A percentile compares a stretch with the other conserved stretches of the same genome.
Evolutionary conservation across 106 monocot genomes (phyloP).

Genomic region (Dioscorea dumetorum): DNA sequence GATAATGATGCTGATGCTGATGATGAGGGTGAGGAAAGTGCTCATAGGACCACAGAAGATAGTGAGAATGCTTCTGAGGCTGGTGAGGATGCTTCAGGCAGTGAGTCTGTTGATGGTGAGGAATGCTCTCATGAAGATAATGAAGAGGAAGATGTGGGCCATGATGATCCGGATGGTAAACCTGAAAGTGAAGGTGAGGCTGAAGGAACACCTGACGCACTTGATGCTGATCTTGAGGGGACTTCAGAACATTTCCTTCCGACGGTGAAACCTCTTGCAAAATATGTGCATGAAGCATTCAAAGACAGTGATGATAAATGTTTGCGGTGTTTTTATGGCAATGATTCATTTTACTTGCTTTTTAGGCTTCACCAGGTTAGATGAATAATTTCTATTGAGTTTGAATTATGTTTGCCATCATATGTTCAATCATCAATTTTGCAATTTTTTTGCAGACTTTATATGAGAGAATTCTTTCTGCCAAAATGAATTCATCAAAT

Average conservation of each 20-base stretch:
- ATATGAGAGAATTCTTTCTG: slow-evolving; percentile 87
- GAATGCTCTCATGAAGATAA: slow-evolving; percentile 79
- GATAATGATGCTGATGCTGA: slow-evolving; percentile 91
- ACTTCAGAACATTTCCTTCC: slow-evolving; percentile 55
- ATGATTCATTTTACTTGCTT: slow-evolving; percentile 91
- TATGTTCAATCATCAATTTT: not conserved
- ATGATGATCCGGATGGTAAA: slow-evolving; percentile 67
- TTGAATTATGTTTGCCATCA: not conserved
- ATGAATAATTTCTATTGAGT: not conserved
- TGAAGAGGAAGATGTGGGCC: slow-evolving; percentile 67
- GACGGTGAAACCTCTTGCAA: slow-evolving; percentile 74
- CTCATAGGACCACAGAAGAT: slow-evolving; percentile 76
- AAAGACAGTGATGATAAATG: slow-evolving; percentile 47
- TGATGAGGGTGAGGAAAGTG: slow-evolving; percentile 89
- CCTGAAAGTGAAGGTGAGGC: slow-evolving; percentile 93
- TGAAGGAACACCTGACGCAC: slow-evolving; percentile 64
- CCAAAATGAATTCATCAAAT: slow-evolving; percentile 68
- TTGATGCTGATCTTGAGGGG: slow-evolving; percentile 61
- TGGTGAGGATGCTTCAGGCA: slow-evolving; percentile 79
- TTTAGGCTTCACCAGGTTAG: slow-evolving; percentile 91
- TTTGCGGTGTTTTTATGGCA: slow-evolving; percentile 80
- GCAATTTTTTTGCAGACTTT: slow-evolving; percentile 55
- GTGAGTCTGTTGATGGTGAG: slow-evolving; percentile 85
- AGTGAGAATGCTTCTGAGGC: slow-evolving; percentile 95
- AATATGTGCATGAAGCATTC: slow-evolving; percentile 52